Conservation (phyloP, 306 rosid species). For the Rosa rugosa region DNA sequence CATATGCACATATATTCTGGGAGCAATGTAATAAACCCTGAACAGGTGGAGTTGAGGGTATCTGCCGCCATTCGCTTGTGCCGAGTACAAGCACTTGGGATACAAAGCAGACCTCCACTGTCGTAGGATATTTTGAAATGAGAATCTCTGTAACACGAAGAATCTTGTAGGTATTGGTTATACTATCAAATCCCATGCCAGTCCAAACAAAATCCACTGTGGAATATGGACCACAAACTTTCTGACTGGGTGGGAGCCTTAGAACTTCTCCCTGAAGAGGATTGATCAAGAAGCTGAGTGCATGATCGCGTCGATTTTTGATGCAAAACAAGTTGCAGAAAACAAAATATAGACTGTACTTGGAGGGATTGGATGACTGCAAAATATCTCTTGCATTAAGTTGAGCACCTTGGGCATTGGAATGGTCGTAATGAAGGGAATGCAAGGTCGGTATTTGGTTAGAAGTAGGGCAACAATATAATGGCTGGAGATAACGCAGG, state of each 20-base stretch:
- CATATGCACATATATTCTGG: neutral
- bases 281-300: neutral
- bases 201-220: no score
- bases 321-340: neutral
- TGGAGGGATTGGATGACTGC: neutral
- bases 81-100: neutral
- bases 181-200: constrained; percentile 2
- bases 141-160: neutral
- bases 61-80: neutral
- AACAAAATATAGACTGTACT: neutral
- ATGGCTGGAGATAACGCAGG: neutral
- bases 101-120: no score
- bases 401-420: neutral
- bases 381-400: neutral
- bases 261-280: neutral
- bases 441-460: neutral
- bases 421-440: neutral
- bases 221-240: neutral
- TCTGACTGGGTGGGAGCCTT: constrained; percentile 1
- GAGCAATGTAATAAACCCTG: neutral
- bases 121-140: no score
- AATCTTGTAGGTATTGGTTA: constrained; percentile 1
- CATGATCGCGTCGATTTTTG: no score
- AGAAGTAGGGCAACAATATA: no score
- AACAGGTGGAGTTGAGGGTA: neutral